Percentiles rank a stretch among this genome's conserved stretches.
Evolutionary conservation across 2,329 filamentous ascomycete species (phyloP).

Genomic region (Mariannaea elegans): DNA sequence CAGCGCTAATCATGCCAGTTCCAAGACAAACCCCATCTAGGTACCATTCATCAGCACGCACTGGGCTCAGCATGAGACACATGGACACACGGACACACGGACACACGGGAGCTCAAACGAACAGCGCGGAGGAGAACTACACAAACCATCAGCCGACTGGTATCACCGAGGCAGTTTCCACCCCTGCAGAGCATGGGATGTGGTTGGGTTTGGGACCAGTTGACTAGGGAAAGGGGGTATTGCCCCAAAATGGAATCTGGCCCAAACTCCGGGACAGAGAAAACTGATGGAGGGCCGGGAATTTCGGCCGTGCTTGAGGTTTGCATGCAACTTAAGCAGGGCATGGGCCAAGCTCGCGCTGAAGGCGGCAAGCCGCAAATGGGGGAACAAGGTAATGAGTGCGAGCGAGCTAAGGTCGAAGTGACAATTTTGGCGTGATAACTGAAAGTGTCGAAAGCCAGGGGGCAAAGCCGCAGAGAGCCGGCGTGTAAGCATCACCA

Average conservation of each 20-base stretch:
- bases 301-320: constrained; percentile 11
- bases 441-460: constrained; percentile 5
- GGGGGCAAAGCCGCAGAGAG: background rate
- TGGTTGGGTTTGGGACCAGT: background rate
- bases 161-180: constrained; percentile 19
- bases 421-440: background rate
- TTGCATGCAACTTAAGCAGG: background rate
- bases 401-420: background rate
- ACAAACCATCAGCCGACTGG: constrained; percentile 32
- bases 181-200: background rate
- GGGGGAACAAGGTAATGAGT: constrained; percentile 4
- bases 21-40: constrained; percentile 18
- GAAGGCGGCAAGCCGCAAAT: constrained; percentile 7
- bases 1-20: constrained; percentile 19
- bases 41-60: background rate
- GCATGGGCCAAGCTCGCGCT: constrained; percentile 2
- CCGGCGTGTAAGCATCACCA: background rate
- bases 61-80: background rate
- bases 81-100: no score
- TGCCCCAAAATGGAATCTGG: background rate
- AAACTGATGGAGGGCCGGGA: constrained; percentile 10
- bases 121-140: background rate
- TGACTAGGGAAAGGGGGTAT: constrained; percentile 9
- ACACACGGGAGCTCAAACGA: background rate
- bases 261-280: background rate